Evolutionary conservation across 192 early-diverging fungal genomes (phyloP).

Genomic region (Entomortierella chlamydospora): DNA sequence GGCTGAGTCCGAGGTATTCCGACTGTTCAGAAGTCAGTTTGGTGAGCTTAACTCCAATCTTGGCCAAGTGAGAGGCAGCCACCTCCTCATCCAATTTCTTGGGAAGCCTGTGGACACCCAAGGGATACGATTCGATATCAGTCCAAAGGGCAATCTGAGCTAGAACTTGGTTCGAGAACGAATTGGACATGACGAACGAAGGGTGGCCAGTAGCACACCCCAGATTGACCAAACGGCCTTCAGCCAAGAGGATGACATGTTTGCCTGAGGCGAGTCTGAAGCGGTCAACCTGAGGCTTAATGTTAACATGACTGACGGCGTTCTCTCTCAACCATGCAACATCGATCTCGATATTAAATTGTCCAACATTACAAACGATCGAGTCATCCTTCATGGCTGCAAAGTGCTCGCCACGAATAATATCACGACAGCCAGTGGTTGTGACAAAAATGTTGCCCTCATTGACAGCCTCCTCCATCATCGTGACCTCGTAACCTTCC

Average conservation of each 20-base stretch:
- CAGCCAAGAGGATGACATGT: constrained; percentile 97
- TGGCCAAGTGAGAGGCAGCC: constrained; percentile 90
- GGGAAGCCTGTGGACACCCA: constrained; percentile 98
- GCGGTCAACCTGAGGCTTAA: constrained; percentile 99
- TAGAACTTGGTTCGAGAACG: constrained; percentile 98
- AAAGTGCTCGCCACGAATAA: constrained; percentile 93
- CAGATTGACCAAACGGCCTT: constrained; percentile 99
- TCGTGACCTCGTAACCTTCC: constrained; percentile 99
- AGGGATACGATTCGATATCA: constrained; percentile 82
- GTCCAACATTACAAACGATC: constrained; percentile 99
- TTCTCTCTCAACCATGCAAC: constrained; percentile 98
- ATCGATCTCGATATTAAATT: constrained; percentile 99
- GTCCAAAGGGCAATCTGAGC: constrained; percentile 99
- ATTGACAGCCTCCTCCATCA: constrained; percentile 93
- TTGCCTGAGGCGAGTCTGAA: constrained; percentile 90
- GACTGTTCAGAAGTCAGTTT: constrained; percentile 69
- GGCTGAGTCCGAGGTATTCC: constrained; percentile 83
- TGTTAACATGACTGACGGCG: constrained; percentile 86
- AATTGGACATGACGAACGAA: constrained; percentile 99
- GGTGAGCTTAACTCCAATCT: constrained; percentile 95
- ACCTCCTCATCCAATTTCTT: constrained; percentile 99
- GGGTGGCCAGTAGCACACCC: constrained; percentile 99
- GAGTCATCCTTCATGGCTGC: constrained; percentile 95
- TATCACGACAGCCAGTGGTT: constrained; percentile 98
- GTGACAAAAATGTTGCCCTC: constrained; percentile 99